Evolutionary conservation across 192 early-diverging fungal genomes (phyloP).

Genomic region (Linnemannia elongata): DNA sequence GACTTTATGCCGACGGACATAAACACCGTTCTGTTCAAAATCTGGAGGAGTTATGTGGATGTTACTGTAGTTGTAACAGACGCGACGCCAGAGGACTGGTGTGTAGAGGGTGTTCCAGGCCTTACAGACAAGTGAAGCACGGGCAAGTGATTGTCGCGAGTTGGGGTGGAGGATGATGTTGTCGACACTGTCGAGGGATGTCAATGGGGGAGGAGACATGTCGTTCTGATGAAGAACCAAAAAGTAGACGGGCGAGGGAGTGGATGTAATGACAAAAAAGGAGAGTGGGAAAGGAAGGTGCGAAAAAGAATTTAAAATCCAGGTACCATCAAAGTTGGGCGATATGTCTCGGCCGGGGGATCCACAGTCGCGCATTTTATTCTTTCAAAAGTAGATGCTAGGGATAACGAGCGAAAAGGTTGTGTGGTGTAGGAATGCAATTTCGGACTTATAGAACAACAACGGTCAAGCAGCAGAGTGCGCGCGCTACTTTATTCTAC

Average conservation of each 20-base stretch:
- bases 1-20: background rate
- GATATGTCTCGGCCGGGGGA: too few relatives aligned
- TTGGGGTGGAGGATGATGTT: background rate
- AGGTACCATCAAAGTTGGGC: background rate
- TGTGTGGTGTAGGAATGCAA: background rate
- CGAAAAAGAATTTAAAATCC: background rate
- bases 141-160: too few relatives aligned
- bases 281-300: too few relatives aligned
- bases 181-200: conserved; percentile 7
- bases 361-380: too few relatives aligned
- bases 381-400: too few relatives aligned
- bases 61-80: background rate
- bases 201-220: background rate
- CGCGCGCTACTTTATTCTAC: background rate
- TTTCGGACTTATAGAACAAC: background rate
- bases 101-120: too few relatives aligned
- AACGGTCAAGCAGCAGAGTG: too few relatives aligned
- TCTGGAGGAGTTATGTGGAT: background rate
- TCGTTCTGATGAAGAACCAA: too few relatives aligned
- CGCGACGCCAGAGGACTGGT: too few relatives aligned
- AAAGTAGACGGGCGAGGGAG: too few relatives aligned
- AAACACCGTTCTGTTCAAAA: background rate
- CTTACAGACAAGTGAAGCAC: too few relatives aligned
- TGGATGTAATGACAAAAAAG: too few relatives aligned
- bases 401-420: background rate